Evolutionary conservation across 345 rosid genomes (phyloP).

Genomic region (Combretum micranthum): DNA sequence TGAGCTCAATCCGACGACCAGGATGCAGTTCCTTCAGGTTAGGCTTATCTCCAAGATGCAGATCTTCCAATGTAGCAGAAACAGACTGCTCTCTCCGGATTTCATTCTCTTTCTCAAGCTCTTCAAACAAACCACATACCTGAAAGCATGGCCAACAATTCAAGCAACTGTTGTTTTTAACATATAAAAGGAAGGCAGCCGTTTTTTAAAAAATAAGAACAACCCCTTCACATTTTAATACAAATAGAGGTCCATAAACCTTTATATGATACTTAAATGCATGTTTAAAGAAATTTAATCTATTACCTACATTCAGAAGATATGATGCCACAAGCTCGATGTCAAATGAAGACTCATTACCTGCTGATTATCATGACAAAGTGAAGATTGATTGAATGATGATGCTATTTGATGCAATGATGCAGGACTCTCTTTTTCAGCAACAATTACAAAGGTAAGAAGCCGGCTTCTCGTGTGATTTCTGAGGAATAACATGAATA

Average conservation of each 20-base stretch:
- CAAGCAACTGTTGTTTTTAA: constrained; percentile 13
- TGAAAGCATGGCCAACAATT: constrained; percentile 24
- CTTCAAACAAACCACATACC: constrained; percentile 68
- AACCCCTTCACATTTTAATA: no score
- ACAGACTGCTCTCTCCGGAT: constrained; percentile 62
- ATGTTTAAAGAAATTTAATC: no score
- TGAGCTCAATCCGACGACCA: constrained; percentile 58
- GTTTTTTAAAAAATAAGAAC: neutral
- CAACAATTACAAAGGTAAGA: constrained; percentile 70
- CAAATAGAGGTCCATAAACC: no score
- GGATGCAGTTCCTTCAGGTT: constrained; percentile 39
- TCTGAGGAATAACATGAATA: constrained; percentile 52
- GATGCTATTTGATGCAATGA: constrained; percentile 41
- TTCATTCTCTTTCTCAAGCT: constrained; percentile 64
- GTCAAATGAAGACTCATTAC: constrained; percentile 21
- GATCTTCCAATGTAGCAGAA: constrained; percentile 64
- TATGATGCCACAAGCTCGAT: no score
- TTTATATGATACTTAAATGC: no score
- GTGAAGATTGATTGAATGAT: constrained; percentile 34
- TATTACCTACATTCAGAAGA: no score
- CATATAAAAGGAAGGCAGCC: constrained; percentile 3
- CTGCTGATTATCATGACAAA: constrained; percentile 43
- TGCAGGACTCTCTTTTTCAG: constrained; percentile 50
- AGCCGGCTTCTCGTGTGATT: constrained; percentile 44
- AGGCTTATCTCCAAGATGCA: constrained; percentile 64